Conservation (phyloP, 352 stramenopile species). For the Bremia lactucae region DNA sequence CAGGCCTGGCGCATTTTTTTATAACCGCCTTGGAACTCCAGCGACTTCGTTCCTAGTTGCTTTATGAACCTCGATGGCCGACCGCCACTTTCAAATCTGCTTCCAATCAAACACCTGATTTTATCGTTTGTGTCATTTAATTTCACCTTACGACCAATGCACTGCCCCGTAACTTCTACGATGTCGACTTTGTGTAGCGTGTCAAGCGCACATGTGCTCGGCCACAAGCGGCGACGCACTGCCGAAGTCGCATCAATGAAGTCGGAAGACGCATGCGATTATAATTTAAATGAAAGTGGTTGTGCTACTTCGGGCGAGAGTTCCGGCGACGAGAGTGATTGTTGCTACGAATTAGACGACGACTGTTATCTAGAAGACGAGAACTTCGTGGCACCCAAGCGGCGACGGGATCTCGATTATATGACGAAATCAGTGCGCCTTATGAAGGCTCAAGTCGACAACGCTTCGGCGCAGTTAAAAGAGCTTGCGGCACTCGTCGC, state of each 20-base stretch:
- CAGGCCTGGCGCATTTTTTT: slow-evolving; percentile 21
- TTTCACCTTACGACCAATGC: slow-evolving; percentile 3
- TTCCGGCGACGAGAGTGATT: slow-evolving; percentile 21
- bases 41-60: slow-evolving; percentile 10
- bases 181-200: background rate
- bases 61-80: background rate
- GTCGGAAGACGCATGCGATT: background rate
- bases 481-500: slow-evolving; percentile 37
- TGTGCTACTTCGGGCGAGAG: slow-evolving; percentile 26
- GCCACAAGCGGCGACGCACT: slow-evolving; percentile 23
- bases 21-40: slow-evolving; percentile 13
- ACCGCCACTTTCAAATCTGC: slow-evolving; percentile 24
- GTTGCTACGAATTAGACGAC: slow-evolving; percentile 3
- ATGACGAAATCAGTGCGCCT: slow-evolving; percentile 28
- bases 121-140: background rate
- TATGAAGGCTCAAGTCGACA: slow-evolving; percentile 35
- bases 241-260: slow-evolving; percentile 1
- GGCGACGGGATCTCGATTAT: slow-evolving; percentile 21
- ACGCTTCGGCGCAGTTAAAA: slow-evolving; percentile 29
- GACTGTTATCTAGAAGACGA: slow-evolving; percentile 9
- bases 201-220: slow-evolving; percentile 1
- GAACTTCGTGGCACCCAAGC: slow-evolving; percentile 11
- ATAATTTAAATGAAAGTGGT: slow-evolving; percentile 3
- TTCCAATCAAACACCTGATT: slow-evolving; percentile 2
- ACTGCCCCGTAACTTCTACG: slow-evolving; percentile 2